Evolutionary conservation across 768 basidiomycete genomes (phyloP).

Genomic region (Tricholoma matsutake): DNA sequence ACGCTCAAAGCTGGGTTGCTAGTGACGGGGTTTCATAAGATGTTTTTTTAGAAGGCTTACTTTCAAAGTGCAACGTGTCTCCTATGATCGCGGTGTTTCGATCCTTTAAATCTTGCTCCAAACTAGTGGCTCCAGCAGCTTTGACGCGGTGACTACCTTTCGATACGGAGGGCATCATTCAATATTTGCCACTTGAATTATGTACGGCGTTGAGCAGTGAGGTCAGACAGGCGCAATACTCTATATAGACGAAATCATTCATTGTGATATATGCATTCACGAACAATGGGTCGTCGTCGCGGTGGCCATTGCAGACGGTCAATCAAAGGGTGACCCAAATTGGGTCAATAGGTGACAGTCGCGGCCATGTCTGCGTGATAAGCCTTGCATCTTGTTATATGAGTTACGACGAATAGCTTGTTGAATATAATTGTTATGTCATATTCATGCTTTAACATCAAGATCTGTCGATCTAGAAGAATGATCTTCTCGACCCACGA

Average conservation of each 20-base stretch:
- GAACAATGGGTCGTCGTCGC: slow-evolving; percentile 3
- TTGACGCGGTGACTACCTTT: slow-evolving; percentile 1
- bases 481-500: slow-evolving; percentile 29
- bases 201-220: background rate
- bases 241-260: background rate
- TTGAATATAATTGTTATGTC: slow-evolving; percentile 9
- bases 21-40: background rate
- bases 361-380: background rate
- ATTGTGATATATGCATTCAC: background rate
- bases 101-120: slow-evolving; percentile 16
- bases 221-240: background rate
- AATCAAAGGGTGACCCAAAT: slow-evolving; percentile 1
- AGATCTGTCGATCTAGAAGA: slow-evolving; percentile 15
- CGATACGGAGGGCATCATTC: slow-evolving; percentile 3
- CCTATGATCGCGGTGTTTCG: slow-evolving; percentile 36
- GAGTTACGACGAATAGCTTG: background rate
- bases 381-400: background rate
- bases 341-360: background rate
- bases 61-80: slow-evolving; percentile 41
- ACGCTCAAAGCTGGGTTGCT: slow-evolving; percentile 17
- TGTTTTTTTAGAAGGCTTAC: slow-evolving; percentile 27
- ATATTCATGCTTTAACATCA: slow-evolving; percentile 19
- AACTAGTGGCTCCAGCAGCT: slow-evolving; percentile 1
- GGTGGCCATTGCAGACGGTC: background rate
- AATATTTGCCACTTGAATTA: background rate